phyloP scores from a whole-genome alignment of 2,329 filamentous ascomycete genomes.

The Zelopaecilomyces penicillatus region DNA sequence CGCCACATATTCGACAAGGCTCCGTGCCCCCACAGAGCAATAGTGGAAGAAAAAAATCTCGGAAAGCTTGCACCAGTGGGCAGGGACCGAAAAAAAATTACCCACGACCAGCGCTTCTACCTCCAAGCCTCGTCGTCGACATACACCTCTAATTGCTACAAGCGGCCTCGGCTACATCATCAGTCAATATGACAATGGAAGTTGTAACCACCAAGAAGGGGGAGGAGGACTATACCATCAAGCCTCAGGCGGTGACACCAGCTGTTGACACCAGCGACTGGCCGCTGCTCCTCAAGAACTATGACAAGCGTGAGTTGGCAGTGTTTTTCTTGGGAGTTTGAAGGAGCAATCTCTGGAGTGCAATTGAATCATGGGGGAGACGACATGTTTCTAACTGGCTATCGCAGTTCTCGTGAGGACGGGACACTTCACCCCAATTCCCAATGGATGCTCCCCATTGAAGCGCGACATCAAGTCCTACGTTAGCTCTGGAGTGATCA shows the following conservation, averaged over 20 bases:
- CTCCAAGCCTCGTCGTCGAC: conserved; percentile 2
- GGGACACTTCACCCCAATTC: conserved; percentile 94
- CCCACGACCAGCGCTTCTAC: conserved; percentile 5
- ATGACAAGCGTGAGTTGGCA: conserved; percentile 67
- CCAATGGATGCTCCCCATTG: conserved; percentile 81
- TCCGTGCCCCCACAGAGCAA: conserved; percentile 12
- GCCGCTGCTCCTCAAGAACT: conserved; percentile 94
- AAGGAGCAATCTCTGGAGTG: no score
- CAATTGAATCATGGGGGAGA: no score
- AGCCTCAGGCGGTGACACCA: conserved; percentile 76
- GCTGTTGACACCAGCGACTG: conserved; percentile 78
- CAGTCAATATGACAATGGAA: conserved; percentile 37
- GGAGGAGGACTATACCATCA: conserved; percentile 77
- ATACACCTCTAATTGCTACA: not conserved
- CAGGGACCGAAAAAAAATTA: conserved; percentile 10
- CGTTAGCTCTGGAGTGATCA: conserved; percentile 95
- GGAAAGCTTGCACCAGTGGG: conserved; percentile 9
- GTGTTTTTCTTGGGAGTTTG: not conserved
- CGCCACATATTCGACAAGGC: conserved; percentile 10
- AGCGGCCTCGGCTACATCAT: not conserved
- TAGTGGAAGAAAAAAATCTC: conserved; percentile 13
- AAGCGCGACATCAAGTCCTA: conserved; percentile 96
- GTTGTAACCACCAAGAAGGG: conserved; percentile 28
- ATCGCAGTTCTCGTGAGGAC: conserved; percentile 75
- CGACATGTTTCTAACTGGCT: not conserved